Evolutionary conservation across 805 yeast genomes (phyloP), one percentile per base, ranked within the genome.

Genomic region (Suhomyces faveliae): DNA sequence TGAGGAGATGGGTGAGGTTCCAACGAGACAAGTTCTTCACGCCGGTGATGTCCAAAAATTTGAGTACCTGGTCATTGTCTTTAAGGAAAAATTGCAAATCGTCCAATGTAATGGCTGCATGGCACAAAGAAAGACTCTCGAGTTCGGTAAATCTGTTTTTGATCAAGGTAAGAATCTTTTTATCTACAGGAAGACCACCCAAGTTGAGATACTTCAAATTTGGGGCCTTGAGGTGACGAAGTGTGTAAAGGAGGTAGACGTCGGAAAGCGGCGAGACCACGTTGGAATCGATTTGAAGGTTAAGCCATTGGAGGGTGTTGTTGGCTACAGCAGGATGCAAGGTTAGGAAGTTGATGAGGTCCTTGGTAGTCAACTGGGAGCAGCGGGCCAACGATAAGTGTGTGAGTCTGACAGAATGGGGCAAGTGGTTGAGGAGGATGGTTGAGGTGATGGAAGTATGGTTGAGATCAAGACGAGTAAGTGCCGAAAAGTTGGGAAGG

Each of bases 391-490:
- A 68, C 5, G 95, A 86, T 43, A 90, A 67, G 66, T 88, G 96
- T 0, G 96, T 84, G 35, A 90, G 68, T 54, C 76, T 71, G 15
- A 85, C 81, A 12, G 81, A 59, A 12, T 66, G 69, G 2, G 89
- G 86, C 19, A 89, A 63, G 47, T 59, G 58, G 19, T 75, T 67
- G 47, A 70, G 63, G 35, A 90, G 72, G 0, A 80, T 78, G n/a
- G 77, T 73, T 3, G 87, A 83, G 1, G 84, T 82, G 35, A 90
- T 79, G 40, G 85, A 81, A 0, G 97, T 90, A 58, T 89, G 96
- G 12, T 87, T 82, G 43, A 91, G 71, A 62, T 90, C 97, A 24
- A 90, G 69, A 52, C 89, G 79, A 52, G 80, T 79, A 44, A 90
- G 67, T 49, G 74, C 70, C 21, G 73, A 68, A 40, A 85, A 68